A percentile compares a stretch with the other conserved stretches of the same genome.
phyloP scores from a whole-genome alignment of 768 basidiomycete genomes.

The Phanerodontia chrysosporium region DNA sequence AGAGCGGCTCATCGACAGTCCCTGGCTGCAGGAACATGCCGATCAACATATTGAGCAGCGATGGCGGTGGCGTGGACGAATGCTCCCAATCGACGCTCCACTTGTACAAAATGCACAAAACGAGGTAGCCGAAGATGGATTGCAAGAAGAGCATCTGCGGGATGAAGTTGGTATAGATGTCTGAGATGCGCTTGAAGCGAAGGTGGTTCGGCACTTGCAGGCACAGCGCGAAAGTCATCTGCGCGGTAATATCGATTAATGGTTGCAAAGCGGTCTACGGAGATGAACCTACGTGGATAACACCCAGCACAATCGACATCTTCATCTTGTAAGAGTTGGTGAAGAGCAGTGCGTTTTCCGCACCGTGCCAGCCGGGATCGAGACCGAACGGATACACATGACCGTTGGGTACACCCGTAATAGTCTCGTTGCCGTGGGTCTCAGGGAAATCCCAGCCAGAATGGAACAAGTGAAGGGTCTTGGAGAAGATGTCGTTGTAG shows the following conservation, averaged over 20 bases:
- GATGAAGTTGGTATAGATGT: constrained; percentile 92
- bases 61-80: constrained; percentile 69
- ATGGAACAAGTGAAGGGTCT: constrained; percentile 78
- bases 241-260: constrained; percentile 2
- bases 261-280: constrained; percentile 1
- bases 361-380: constrained; percentile 92
- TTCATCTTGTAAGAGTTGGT: constrained; percentile 99
- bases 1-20: constrained; percentile 70
- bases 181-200: constrained; percentile 81
- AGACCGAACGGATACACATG: constrained; percentile 88
- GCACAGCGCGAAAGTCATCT: constrained; percentile 99
- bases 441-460: constrained; percentile 84
- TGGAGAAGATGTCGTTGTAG: constrained; percentile 99
- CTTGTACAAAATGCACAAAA: constrained; percentile 93
- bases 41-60: constrained; percentile 93
- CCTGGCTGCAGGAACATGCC: constrained; percentile 94
- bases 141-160: constrained; percentile 97
- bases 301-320: constrained; percentile 94
- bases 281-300: constrained; percentile 74
- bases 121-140: constrained; percentile 96
- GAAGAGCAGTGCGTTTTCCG: constrained; percentile 89
- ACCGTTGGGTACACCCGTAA: constrained; percentile 54
- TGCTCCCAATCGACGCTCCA: constrained; percentile 92
- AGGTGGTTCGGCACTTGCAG: constrained; percentile 94
- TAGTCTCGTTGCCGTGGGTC: constrained; percentile 36